Conservation (phyloP, 1,284 basidiomycete species). For the Sanghuangporus baumii region DNA sequence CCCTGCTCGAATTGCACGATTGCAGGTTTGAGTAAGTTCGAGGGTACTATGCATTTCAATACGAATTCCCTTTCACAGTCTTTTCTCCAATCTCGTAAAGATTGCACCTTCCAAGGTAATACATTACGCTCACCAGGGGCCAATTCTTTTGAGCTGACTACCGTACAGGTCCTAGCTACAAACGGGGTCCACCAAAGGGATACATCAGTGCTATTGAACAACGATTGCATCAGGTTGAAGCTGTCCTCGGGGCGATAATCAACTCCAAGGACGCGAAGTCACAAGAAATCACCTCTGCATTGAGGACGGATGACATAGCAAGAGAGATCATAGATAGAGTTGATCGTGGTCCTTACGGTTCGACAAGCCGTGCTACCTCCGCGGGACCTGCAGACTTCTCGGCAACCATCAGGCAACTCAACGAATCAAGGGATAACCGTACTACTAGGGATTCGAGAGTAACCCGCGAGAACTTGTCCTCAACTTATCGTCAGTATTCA, state of each 20-base stretch:
- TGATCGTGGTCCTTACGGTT: slow-evolving; percentile 72
- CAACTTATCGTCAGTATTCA: slow-evolving; percentile 37
- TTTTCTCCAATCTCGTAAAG: slow-evolving; percentile 29
- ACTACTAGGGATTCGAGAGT: slow-evolving; percentile 69
- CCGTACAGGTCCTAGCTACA: slow-evolving; percentile 67
- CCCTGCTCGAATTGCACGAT: slow-evolving; percentile 66
- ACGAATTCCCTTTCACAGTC: not conserved
- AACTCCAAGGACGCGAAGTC: slow-evolving; percentile 69
- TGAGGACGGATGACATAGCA: slow-evolving; percentile 66
- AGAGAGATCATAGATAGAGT: slow-evolving; percentile 67
- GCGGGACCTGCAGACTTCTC: slow-evolving; percentile 63
- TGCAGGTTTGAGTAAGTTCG: slow-evolving; percentile 50
- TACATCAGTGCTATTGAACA: slow-evolving; percentile 90
- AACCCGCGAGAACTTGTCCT: slow-evolving; percentile 69
- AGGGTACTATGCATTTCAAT: not conserved
- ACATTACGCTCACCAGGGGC: slow-evolving; percentile 1
- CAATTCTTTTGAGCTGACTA: slow-evolving; percentile 3
- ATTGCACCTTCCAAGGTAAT: slow-evolving; percentile 73
- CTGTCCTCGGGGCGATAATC: slow-evolving; percentile 72
- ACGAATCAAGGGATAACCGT: slow-evolving; percentile 51
- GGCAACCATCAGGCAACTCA: slow-evolving; percentile 60
- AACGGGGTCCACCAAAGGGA: slow-evolving; percentile 83
- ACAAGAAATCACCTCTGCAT: slow-evolving; percentile 59
- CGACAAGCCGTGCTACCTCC: slow-evolving; percentile 49
- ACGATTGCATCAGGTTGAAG: slow-evolving; percentile 84